Evolutionary conservation across 129 eudicot genomes (phyloP).

Genomic region (Glebionis coronaria): DNA sequence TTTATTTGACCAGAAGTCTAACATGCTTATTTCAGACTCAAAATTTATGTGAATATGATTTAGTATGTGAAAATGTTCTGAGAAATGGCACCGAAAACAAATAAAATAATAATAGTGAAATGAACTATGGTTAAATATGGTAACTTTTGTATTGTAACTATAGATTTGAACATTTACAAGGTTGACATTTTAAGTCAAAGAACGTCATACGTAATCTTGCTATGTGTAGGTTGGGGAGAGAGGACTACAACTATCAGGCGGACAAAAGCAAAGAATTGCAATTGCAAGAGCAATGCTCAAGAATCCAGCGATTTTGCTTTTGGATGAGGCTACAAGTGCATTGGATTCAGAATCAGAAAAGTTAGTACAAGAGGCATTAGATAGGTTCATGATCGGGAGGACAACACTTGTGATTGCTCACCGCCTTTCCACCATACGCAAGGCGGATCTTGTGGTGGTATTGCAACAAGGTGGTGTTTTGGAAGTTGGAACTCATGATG

Average conservation of each 20-base stretch:
- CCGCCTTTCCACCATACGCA: slow-evolving; percentile 92
- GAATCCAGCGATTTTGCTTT: slow-evolving; percentile 84
- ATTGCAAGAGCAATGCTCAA: slow-evolving; percentile 97
- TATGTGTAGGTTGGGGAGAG: slow-evolving; percentile 87
- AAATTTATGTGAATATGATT: slow-evolving; percentile 4
- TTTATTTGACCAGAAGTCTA: slow-evolving; percentile 30
- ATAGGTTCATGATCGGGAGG: slow-evolving; percentile 92
- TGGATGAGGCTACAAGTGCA: slow-evolving; percentile 99
- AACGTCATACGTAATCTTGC: too few relatives aligned
- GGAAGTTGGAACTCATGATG: slow-evolving; percentile 91
- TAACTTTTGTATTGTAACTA: not conserved
- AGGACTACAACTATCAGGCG: slow-evolving; percentile 93
- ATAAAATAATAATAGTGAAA: not conserved
- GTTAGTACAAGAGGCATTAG: slow-evolving; percentile 94
- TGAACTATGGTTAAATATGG: not conserved
- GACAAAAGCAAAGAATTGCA: slow-evolving; percentile 96
- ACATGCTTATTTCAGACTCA: not conserved
- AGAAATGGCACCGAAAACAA: not conserved
- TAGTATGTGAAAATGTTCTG: not conserved
- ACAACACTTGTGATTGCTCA: slow-evolving; percentile 97
- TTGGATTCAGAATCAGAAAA: slow-evolving; percentile 94
- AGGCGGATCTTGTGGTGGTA: slow-evolving; percentile 94
- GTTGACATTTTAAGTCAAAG: not conserved
- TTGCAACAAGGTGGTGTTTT: slow-evolving; percentile 87
- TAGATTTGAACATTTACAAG: not conserved